Conservation (phyloP, 805 yeast genomes). For the Candida koratica region DNA sequence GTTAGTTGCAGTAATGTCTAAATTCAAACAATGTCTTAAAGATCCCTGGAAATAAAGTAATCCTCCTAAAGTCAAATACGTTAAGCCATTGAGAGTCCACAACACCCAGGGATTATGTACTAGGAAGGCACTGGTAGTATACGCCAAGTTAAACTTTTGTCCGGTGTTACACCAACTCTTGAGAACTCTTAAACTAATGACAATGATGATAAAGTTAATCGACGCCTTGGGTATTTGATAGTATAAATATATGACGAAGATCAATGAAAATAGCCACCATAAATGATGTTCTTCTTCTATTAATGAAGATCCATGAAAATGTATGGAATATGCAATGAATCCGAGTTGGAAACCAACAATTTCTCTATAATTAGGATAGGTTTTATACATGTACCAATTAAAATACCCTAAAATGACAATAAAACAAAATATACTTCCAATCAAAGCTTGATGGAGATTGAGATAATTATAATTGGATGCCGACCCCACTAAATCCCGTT, state of each 20-base stretch:
- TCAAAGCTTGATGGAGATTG: slow-evolving; percentile 39
- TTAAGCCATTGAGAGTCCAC: slow-evolving; percentile 47
- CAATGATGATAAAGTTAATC: slow-evolving; percentile 13
- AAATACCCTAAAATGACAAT: slow-evolving; percentile 24
- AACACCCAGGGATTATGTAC: slow-evolving; percentile 26
- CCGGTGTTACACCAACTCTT: slow-evolving; percentile 90
- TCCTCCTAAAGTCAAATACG: slow-evolving; percentile 29
- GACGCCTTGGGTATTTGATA: slow-evolving; percentile 4
- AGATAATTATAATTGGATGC: slow-evolving; percentile 70
- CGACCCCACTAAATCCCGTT: slow-evolving; percentile 48
- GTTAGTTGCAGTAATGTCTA: slow-evolving; percentile 13
- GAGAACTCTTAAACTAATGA: slow-evolving; percentile 49
- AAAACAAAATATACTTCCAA: slow-evolving; percentile 26
- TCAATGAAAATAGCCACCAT: slow-evolving; percentile 66
- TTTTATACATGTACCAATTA: slow-evolving; percentile 14
- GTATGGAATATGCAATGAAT: slow-evolving; percentile 45
- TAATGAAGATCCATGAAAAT: slow-evolving; percentile 74
- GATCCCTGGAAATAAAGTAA: slow-evolving; percentile 24
- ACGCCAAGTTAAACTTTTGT: slow-evolving; percentile 58
- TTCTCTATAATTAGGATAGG: slow-evolving; percentile 6
- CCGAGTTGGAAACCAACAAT: slow-evolving; percentile 13
- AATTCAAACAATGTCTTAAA: slow-evolving; percentile 15
- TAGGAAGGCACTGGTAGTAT: slow-evolving; percentile 42
- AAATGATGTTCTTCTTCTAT: slow-evolving; percentile 95
- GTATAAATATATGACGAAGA: slow-evolving; percentile 14